A percentile compares a stretch with the other conserved stretches of the same genome.
phyloP scores from a whole-genome alignment of 139 green algal genomes.

The Micractinium conductrix region DNA sequence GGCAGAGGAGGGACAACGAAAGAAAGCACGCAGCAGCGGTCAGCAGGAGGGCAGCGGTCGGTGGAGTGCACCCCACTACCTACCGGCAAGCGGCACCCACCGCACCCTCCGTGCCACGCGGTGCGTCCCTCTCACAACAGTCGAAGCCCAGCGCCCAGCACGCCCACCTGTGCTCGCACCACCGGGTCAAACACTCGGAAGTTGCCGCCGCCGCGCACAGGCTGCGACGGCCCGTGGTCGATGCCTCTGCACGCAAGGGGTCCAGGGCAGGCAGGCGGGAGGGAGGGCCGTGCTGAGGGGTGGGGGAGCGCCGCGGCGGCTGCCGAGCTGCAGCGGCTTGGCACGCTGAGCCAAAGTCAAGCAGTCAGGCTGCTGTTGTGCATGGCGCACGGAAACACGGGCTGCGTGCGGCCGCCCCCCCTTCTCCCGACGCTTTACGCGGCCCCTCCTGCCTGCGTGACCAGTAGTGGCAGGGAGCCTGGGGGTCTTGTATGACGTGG shows the following conservation, averaged over 20 bases:
- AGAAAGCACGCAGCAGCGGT: neutral
- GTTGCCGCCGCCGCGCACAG: neutral
- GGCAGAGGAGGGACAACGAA: neutral
- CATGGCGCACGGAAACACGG: too few species aligned
- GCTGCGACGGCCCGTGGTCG: neutral
- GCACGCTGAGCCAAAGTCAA: neutral
- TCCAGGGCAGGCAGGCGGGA: neutral
- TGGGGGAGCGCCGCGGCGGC: too few species aligned
- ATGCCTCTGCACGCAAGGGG: neutral
- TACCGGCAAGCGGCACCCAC: too few species aligned
- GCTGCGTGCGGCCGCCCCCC: too few species aligned
- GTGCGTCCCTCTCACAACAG: too few species aligned
- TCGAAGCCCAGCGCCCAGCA: too few species aligned
- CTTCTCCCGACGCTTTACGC: too few species aligned
- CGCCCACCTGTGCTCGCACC: neutral
- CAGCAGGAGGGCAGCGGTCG: too few species aligned
- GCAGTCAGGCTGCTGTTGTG: too few species aligned
- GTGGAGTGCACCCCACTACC: too few species aligned
- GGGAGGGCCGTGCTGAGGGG: neutral
- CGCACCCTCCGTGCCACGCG: too few species aligned
- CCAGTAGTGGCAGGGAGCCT: neutral
- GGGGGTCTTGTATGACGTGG: neutral
- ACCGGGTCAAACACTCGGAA: neutral
- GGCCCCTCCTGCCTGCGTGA: neutral
- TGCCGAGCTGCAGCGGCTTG: neutral